Base-by-base conservation (phyloP, 768 basidiomycete genomes). In the Panaeolus cyanescens region DNA sequence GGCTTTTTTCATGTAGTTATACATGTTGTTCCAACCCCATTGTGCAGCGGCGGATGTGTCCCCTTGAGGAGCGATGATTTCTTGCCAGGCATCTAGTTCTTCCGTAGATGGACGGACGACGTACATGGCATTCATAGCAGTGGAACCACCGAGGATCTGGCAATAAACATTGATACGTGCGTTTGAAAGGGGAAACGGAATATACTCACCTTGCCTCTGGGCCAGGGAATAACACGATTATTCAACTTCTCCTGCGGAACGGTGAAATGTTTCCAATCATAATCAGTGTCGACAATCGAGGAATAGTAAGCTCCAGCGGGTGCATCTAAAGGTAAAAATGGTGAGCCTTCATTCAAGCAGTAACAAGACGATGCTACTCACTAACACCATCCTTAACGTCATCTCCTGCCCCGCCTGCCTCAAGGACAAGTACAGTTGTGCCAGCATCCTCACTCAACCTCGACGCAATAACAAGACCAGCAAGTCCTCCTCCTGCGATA, bases 71-170 rank as follows among this genome's bases (percentile, higher is more conserved):
- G 72, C 63, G 67, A 83, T 73, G 36, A 84, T 65, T 6, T 62
- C 37, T 0, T 74, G 62, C 80, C 81, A 84, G 2, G 78, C 71
- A 62, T 85, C 77, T 59, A 85, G 64, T 65, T 85, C 85, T 54
- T 75, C 60, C 56, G 72, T 65, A 33, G 77, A 77, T 5, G 83
- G 83, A n/a, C 82, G 78, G 32, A 85, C 79, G 65, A 81, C 76
- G 73, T 85, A 87, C 75, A 88, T 75, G 30, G 85, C 86, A 73
- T 89, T 89, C 67, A 87, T 79, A 5, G 86, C 86, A 32, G 85
- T 80, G 1, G 81, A 84, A 5, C 87, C 87, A 59, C 87, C 87
- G 33, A 88, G 78, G 33, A 85, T 67, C 73, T 73, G 31, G 57
- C 22, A 15, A 56, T 9, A 20, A 45, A 17, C n/a, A n/a, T n/a